Conservation (phyloP, 75 land plant genomes). For the Cryptomeria japonica region DNA sequence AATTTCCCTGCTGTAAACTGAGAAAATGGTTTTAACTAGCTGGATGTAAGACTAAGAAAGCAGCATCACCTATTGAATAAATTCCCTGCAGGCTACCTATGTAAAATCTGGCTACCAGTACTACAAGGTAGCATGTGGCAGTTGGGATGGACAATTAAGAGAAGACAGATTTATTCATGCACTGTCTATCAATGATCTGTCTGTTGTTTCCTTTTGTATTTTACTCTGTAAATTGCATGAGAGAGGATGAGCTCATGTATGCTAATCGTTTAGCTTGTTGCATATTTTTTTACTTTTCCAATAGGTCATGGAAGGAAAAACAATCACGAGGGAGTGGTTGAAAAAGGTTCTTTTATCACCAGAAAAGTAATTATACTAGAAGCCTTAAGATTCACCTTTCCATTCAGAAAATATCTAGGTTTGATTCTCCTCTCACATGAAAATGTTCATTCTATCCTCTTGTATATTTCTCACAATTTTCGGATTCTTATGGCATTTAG, state of each 20-base stretch:
- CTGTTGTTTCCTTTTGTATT: background rate
- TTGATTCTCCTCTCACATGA: too few relatives aligned
- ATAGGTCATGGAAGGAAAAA: too few relatives aligned
- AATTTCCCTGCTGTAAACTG: background rate
- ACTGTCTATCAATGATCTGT: background rate
- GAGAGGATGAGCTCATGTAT: background rate
- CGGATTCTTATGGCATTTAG: too few relatives aligned
- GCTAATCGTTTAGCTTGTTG: background rate
- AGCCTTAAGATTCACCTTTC: too few relatives aligned
- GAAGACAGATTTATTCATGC: background rate
- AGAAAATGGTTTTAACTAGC: background rate
- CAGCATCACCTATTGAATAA: background rate
- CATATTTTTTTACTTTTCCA: too few relatives aligned
- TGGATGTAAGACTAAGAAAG: background rate
- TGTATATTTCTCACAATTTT: too few relatives aligned
- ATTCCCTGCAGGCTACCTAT: background rate
- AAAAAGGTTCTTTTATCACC: too few relatives aligned
- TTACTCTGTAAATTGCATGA: too few relatives aligned
- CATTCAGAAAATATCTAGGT: too few relatives aligned
- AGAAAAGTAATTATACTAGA: too few relatives aligned
- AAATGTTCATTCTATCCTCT: too few relatives aligned
- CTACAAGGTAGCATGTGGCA: background rate
- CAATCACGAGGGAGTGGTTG: too few relatives aligned
- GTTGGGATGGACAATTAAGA: background rate
- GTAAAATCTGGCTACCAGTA: background rate